Conservation (phyloP, 164 flowering plant species). For the Annona squamosa region DNA sequence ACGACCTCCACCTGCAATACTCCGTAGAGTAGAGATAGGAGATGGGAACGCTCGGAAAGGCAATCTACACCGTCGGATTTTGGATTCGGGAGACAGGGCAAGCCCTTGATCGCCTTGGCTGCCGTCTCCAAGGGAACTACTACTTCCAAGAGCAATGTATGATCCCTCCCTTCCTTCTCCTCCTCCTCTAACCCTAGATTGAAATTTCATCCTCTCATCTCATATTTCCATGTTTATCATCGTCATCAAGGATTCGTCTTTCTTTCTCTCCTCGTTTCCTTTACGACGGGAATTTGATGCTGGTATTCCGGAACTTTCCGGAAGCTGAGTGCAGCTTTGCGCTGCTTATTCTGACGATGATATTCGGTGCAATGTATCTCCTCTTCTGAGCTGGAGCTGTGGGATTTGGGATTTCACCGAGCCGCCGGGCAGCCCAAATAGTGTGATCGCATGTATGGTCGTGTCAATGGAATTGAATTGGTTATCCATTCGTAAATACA, state of each 20-base stretch:
- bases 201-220: neutral
- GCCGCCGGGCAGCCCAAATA: neutral
- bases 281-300: neutral
- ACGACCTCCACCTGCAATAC: too few species aligned
- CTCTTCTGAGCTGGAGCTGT: neutral
- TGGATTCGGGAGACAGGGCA: constrained; percentile 94
- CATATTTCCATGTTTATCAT: neutral
- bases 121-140: constrained; percentile 82
- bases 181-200: constrained; percentile 4
- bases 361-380: neutral
- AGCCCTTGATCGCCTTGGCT: constrained; percentile 86
- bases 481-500: neutral
- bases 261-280: neutral
- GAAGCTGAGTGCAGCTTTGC: neutral
- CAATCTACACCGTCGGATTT: constrained; percentile 79
- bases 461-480: neutral
- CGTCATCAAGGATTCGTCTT: too few species aligned
- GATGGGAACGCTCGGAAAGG: constrained; percentile 81
- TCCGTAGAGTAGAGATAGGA: neutral
- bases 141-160: constrained; percentile 76
- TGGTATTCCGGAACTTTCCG: neutral
- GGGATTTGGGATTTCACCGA: neutral
- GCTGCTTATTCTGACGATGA: neutral
- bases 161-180: neutral
- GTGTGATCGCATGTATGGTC: neutral